Evolutionary conservation across 805 yeast genomes (phyloP).

Genomic region (Komagataella phaffii): DNA sequence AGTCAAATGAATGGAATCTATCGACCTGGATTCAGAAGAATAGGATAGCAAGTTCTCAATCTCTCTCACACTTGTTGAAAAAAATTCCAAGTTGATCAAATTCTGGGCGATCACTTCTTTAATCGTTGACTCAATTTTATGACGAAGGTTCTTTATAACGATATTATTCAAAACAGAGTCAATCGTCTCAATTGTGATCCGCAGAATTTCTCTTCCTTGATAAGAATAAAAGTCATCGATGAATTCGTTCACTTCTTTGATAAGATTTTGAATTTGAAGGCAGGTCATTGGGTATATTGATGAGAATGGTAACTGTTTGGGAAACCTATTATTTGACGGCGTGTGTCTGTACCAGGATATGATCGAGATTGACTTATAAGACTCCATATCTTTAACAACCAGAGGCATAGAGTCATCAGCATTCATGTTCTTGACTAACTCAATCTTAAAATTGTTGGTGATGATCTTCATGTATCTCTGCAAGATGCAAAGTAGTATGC

Average conservation of each 20-base stretch:
- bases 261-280: constrained; percentile 52
- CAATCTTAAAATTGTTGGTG: constrained; percentile 39
- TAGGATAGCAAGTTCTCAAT: constrained; percentile 35
- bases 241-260: constrained; percentile 52
- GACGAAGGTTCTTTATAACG: constrained; percentile 49
- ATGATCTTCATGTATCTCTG: constrained; percentile 44
- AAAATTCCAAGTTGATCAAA: constrained; percentile 77
- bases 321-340: constrained; percentile 20
- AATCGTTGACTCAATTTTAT: constrained; percentile 53
- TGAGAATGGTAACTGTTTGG: constrained; percentile 73
- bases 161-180: constrained; percentile 59
- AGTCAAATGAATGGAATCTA: constrained; percentile 21
- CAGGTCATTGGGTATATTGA: constrained; percentile 82
- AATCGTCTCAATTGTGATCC: constrained; percentile 44
- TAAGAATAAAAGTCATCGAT: constrained; percentile 51
- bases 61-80: constrained; percentile 61
- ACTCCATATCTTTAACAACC: constrained; percentile 41
- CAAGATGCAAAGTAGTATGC: constrained; percentile 44
- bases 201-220: constrained; percentile 44
- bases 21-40: constrained; percentile 15
- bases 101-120: constrained; percentile 89
- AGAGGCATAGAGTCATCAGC: constrained; percentile 88
- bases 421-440: constrained; percentile 48
- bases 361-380: constrained; percentile 49
- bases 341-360: constrained; percentile 18